Conservation (phyloP, 2,329 filamentous ascomycete genomes). For the Metarhizium rileyi region DNA sequence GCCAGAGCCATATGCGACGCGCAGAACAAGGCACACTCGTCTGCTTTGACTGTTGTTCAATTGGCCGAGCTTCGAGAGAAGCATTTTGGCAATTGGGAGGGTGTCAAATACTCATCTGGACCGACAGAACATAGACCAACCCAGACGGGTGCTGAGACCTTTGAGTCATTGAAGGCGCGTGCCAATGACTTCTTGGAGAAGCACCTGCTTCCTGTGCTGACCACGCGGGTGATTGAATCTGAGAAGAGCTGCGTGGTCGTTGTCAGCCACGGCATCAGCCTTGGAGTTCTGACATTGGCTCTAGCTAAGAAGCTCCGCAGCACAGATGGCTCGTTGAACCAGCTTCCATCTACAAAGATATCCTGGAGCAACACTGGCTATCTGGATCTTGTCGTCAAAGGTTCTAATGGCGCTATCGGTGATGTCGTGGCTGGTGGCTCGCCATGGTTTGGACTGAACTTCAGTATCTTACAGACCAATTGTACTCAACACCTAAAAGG, state of each 20-base stretch:
- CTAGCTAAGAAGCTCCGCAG: slow-evolving; percentile 44
- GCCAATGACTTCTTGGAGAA: slow-evolving; percentile 56
- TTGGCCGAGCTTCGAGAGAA: slow-evolving; percentile 53
- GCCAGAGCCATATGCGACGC: slow-evolving; percentile 55
- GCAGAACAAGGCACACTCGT: slow-evolving; percentile 26
- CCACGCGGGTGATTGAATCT: slow-evolving; percentile 3
- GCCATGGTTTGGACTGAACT: slow-evolving; percentile 16
- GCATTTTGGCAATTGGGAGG: slow-evolving; percentile 64
- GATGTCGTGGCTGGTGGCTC: slow-evolving; percentile 9
- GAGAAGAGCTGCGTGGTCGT: slow-evolving; percentile 50
- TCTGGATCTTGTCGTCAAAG: slow-evolving; percentile 21
- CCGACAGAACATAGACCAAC: slow-evolving; percentile 16
- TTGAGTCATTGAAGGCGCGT: slow-evolving; percentile 54
- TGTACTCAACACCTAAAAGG: slow-evolving; percentile 60
- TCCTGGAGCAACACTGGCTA: slow-evolving; percentile 47
- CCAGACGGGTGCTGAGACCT: slow-evolving; percentile 51
- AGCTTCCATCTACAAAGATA: background rate
- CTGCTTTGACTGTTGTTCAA: slow-evolving; percentile 13
- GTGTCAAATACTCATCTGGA: slow-evolving; percentile 41
- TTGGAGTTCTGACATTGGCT: slow-evolving; percentile 57
- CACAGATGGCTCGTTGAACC: background rate
- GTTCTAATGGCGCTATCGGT: background rate
- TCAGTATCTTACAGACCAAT: slow-evolving; percentile 40
- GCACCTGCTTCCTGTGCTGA: slow-evolving; percentile 46
- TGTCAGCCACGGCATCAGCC: slow-evolving; percentile 67